phyloP scores from a whole-genome alignment of 106 monocot species.

The Dioscorea zingiberensis region DNA sequence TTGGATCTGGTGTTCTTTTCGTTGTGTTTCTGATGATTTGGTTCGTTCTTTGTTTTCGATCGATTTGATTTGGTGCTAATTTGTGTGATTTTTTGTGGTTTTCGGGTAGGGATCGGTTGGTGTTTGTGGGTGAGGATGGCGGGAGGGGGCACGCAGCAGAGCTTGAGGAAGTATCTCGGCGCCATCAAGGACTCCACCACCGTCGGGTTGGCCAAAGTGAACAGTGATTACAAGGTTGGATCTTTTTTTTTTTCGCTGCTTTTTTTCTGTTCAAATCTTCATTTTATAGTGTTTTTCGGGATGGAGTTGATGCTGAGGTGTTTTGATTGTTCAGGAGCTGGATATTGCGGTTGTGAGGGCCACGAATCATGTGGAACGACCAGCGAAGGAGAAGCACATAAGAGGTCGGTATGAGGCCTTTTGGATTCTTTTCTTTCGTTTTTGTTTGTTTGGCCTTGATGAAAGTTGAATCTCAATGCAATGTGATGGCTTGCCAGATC shows the following conservation, averaged over 20 bases:
- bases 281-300: not conserved
- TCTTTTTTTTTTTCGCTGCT: too few species aligned
- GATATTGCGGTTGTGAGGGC: constrained; percentile 87
- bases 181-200: constrained; percentile 90
- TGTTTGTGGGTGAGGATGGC: constrained; percentile 28
- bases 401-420: constrained; percentile 35
- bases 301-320: not conserved
- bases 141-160: constrained; percentile 47
- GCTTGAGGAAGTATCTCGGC: constrained; percentile 81
- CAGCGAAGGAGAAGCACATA: constrained; percentile 87
- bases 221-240: constrained; percentile 85
- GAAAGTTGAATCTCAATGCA: not conserved
- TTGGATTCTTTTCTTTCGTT: not conserved
- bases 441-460: not conserved
- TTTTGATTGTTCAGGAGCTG: constrained; percentile 53
- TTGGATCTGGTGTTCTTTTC: not conserved
- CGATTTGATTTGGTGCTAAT: not conserved
- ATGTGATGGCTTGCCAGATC: not conserved
- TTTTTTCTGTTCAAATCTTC: too few species aligned
- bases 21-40: not conserved
- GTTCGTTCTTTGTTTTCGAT: not conserved
- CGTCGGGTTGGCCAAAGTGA: constrained; percentile 88
- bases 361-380: constrained; percentile 85
- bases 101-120: not conserved
- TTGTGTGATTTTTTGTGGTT: not conserved